Evolutionary conservation across 169 alveolate species (phyloP).

Genomic region (Cryptosporidium sp.): DNA sequence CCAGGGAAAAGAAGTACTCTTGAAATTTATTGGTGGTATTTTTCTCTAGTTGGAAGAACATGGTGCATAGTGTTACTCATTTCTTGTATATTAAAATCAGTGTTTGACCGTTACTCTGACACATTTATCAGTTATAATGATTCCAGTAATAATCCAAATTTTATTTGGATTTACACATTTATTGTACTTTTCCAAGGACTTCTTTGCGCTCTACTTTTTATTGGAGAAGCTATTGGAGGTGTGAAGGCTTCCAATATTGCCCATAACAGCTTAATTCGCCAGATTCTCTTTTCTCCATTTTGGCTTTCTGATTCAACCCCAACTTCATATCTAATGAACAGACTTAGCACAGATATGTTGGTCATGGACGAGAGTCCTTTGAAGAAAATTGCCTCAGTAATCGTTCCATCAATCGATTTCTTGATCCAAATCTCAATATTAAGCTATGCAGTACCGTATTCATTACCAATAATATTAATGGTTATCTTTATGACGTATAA

Average conservation of each 20-base stretch:
- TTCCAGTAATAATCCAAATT: constrained; percentile 19
- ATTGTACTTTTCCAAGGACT: constrained; percentile 44
- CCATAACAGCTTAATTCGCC: constrained; percentile 20
- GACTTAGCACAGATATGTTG: constrained; percentile 67
- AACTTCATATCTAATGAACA: constrained; percentile 32
- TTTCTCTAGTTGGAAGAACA: constrained; percentile 20
- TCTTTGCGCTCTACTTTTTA: constrained; percentile 40
- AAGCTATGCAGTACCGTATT: constrained; percentile 34
- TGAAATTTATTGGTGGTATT: constrained; percentile 48
- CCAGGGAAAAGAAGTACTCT: constrained; percentile 4
- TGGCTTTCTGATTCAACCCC: constrained; percentile 64
- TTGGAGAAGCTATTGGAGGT: constrained; percentile 73
- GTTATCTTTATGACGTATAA: constrained; percentile 39
- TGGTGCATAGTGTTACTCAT: constrained; percentile 37
- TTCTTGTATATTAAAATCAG: constrained; percentile 48
- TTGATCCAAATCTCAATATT: constrained; percentile 43
- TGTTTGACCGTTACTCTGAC: constrained; percentile 57
- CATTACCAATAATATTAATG: constrained; percentile 35
- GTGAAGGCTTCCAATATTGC: constrained; percentile 45
- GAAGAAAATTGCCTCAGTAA: constrained; percentile 63
- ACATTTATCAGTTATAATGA: constrained; percentile 35
- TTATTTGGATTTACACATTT: constrained; percentile 26
- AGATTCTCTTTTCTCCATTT: constrained; percentile 55
- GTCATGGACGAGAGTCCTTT: constrained; percentile 66
- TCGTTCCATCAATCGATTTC: constrained; percentile 61